phyloP scores from a whole-genome alignment of 345 rosid species.

The Linum trigynum region DNA sequence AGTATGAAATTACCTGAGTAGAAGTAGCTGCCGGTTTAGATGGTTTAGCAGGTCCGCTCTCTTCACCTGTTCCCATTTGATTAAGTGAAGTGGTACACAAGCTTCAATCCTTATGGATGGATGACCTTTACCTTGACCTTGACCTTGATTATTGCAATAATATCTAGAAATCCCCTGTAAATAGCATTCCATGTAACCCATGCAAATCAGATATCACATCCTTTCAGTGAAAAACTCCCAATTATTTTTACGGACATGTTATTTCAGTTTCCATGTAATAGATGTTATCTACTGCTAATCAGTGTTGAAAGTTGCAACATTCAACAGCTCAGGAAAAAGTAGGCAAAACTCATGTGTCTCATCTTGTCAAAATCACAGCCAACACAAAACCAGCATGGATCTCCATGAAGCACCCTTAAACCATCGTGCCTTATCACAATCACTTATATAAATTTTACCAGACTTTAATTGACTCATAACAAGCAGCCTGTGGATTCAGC shows the following conservation, averaged over 20 bases:
- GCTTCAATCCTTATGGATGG: slow-evolving; percentile 10
- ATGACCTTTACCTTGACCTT: no score
- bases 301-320: not conserved
- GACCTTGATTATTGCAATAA: not conserved
- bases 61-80: slow-evolving; percentile 74
- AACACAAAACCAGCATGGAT: not conserved
- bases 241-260: not conserved
- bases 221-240: not conserved
- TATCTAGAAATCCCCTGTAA: slow-evolving; percentile 23
- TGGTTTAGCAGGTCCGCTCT: slow-evolving; percentile 52
- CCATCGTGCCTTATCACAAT: not conserved
- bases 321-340: not conserved
- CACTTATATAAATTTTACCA: not conserved
- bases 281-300: not conserved
- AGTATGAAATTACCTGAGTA: slow-evolving; percentile 39
- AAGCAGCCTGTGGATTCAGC: no score
- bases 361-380: not conserved
- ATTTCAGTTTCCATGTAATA: not conserved
- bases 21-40: slow-evolving; percentile 57
- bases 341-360: not conserved
- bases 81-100: slow-evolving; percentile 9
- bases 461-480: no score
- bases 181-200: slow-evolving; percentile 9
- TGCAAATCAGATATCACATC: slow-evolving; percentile 6
- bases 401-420: not conserved